Conservation (phyloP, 73 alveolate species). For the Blepharisma japonicum region DNA sequence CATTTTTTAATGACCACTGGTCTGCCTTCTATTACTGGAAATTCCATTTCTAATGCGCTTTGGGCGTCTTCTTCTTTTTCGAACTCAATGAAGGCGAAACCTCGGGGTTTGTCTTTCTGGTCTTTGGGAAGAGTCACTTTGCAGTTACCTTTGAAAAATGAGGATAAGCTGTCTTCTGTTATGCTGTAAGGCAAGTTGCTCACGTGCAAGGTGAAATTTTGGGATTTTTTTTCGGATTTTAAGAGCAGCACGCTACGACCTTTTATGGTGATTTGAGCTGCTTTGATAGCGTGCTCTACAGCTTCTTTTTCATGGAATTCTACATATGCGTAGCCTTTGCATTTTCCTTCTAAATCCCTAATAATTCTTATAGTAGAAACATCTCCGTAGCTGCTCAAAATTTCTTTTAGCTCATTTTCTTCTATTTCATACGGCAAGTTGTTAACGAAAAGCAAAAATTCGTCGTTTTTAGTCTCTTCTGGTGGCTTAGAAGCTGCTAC, state of each 20-base stretch:
- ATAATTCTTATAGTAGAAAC: not conserved
- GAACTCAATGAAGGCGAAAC: slow-evolving; percentile 18
- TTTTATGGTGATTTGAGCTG: not conserved
- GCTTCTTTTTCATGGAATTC: not conserved
- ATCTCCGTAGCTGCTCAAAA: not conserved
- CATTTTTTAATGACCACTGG: not conserved
- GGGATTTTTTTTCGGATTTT: not conserved
- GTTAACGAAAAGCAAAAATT: slow-evolving; percentile 2
- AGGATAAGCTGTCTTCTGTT: not conserved
- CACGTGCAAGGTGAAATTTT: not conserved
- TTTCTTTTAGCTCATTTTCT: not conserved
- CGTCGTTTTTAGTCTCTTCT: slow-evolving; percentile 14
- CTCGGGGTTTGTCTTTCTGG: not conserved
- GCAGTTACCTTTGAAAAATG: not conserved
- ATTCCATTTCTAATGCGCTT: not conserved
- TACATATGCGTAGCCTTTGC: slow-evolving; percentile 26
- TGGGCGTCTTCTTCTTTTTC: not conserved
- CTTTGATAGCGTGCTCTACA: not conserved
- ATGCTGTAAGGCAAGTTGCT: slow-evolving; percentile 6
- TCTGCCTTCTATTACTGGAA: not conserved
- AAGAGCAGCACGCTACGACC: not conserved
- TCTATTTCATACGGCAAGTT: not conserved
- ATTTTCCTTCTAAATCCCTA: not conserved
- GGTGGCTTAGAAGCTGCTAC: slow-evolving; percentile 16
- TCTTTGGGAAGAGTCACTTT: not conserved